phyloP scores from a whole-genome alignment of 2,329 filamentous ascomycete genomes.

The Aspergillus vadensis region DNA sequence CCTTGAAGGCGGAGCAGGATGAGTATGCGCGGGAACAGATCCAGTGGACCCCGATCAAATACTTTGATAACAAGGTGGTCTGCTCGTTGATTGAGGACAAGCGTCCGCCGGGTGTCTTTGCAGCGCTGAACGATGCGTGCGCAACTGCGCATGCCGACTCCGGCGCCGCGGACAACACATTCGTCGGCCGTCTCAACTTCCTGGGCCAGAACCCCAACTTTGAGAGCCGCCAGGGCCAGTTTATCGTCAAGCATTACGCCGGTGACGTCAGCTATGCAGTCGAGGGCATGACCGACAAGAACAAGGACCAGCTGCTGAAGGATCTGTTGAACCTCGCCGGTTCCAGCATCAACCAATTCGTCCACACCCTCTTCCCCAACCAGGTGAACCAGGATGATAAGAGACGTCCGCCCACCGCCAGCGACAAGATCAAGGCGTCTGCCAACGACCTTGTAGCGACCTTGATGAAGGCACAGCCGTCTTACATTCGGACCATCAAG shows the following conservation, averaged over 20 bases:
- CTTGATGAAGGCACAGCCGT: slow-evolving; percentile 94
- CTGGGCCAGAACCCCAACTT: slow-evolving; percentile 87
- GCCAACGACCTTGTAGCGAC: slow-evolving; percentile 94
- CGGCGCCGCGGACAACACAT: slow-evolving; percentile 89
- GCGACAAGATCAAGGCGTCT: slow-evolving; percentile 92
- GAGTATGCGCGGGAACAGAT: slow-evolving; percentile 96
- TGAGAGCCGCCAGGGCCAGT: slow-evolving; percentile 87
- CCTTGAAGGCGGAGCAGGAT: slow-evolving; percentile 93
- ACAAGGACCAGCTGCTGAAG: slow-evolving; percentile 96
- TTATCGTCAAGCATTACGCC: slow-evolving; percentile 98
- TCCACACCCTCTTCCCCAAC: slow-evolving; percentile 86
- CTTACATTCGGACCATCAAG: slow-evolving; percentile 98
- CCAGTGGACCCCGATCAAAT: slow-evolving; percentile 98
- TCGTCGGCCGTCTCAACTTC: slow-evolving; percentile 88
- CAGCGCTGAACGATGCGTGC: slow-evolving; percentile 94
- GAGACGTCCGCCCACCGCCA: slow-evolving; percentile 87
- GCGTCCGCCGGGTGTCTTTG: slow-evolving; percentile 88
- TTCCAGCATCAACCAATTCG: slow-evolving; percentile 78
- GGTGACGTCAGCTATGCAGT: slow-evolving; percentile 94
- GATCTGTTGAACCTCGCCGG: slow-evolving; percentile 86
- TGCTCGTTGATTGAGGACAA: slow-evolving; percentile 95
- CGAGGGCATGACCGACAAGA: slow-evolving; percentile 98
- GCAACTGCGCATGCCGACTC: slow-evolving; percentile 98
- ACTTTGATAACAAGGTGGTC: slow-evolving; percentile 99
- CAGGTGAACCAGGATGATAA: slow-evolving; percentile 96